Percentiles rank a stretch among this genome's conserved stretches.
Conservation (phyloP, 306 rosid species). For the Castanea mollissima region DNA sequence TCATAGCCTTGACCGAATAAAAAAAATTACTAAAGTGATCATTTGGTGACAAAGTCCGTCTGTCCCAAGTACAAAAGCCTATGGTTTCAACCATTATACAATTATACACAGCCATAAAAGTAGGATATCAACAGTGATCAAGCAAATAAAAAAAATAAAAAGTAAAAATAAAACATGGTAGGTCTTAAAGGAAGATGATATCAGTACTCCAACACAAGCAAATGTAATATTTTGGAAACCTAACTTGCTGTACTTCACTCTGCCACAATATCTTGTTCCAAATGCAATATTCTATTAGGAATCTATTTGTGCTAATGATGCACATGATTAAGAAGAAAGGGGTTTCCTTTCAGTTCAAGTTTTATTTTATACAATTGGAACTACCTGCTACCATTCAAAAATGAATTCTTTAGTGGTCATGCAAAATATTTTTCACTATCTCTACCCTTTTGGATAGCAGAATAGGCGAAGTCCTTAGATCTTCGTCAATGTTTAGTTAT, state of each 20-base stretch:
- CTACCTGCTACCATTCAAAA: constrained; percentile 17
- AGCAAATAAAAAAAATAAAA: neutral
- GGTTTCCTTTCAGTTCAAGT: constrained; percentile 6
- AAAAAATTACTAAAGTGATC: constrained; percentile 22
- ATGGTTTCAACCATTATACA: constrained; percentile 19
- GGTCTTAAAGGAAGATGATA: constrained; percentile 31
- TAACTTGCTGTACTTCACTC: constrained; percentile 31
- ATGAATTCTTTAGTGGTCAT: neutral
- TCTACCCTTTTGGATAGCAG: neutral
- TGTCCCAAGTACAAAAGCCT: constrained; percentile 33
- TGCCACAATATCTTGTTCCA: constrained; percentile 15
- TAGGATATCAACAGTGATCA: constrained; percentile 17
- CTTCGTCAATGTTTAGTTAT: constrained; percentile 2
- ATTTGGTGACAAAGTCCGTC: constrained; percentile 25
- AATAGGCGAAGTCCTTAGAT: neutral
- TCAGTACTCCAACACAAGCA: constrained; percentile 34
- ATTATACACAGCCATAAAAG: constrained; percentile 43
- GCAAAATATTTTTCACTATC: neutral
- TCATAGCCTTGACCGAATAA: constrained; percentile 5
- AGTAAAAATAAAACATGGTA: constrained; percentile 1
- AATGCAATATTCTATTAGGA: constrained; percentile 30
- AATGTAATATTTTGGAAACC: constrained; percentile 36
- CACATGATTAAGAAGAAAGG: constrained; percentile 29
- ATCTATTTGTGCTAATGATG: constrained; percentile 21
- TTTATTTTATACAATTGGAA: constrained; percentile 6